Conservation (phyloP, 148 eudicot species). For the Chenopodium quinoa region DNA sequence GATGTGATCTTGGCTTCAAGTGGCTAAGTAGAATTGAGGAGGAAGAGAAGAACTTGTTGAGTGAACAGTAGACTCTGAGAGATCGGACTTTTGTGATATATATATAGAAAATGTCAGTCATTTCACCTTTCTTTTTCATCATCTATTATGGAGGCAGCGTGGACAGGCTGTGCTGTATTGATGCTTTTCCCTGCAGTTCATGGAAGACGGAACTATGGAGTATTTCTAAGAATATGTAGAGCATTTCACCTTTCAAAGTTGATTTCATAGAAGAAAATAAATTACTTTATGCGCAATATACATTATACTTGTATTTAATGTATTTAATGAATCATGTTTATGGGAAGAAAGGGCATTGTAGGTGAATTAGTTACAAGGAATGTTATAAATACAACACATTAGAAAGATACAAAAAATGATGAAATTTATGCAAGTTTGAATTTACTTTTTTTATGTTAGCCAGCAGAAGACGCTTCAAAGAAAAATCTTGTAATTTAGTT, state of each 20-base stretch:
- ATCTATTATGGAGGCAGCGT: neutral
- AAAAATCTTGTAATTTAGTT: no score
- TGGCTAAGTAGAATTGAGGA: slow-evolving; percentile 85
- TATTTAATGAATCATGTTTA: no score
- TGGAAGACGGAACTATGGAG: neutral
- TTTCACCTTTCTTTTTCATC: neutral
- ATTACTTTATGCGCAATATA: no score
- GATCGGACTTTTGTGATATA: neutral
- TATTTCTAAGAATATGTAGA: neutral
- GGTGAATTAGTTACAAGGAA: no score
- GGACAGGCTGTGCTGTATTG: neutral
- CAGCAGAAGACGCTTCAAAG: no score
- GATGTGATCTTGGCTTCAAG: slow-evolving; percentile 84
- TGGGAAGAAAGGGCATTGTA: no score
- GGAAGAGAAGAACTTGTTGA: slow-evolving; percentile 53
- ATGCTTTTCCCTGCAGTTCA: neutral
- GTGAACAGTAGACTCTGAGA: slow-evolving; percentile 2
- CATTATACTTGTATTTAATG: no score
- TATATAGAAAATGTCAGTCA: neutral
- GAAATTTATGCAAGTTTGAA: no score
- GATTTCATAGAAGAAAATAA: neutral
- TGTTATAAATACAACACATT: no score
- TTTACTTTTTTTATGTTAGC: no score
- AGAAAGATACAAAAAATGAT: no score
- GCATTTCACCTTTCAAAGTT: neutral